These are phyloP conservation scores for Lophium mytilinum DNA, from an alignment of 495 filamentous ascomycete genomes.

Conservation along the genomic window DNA sequence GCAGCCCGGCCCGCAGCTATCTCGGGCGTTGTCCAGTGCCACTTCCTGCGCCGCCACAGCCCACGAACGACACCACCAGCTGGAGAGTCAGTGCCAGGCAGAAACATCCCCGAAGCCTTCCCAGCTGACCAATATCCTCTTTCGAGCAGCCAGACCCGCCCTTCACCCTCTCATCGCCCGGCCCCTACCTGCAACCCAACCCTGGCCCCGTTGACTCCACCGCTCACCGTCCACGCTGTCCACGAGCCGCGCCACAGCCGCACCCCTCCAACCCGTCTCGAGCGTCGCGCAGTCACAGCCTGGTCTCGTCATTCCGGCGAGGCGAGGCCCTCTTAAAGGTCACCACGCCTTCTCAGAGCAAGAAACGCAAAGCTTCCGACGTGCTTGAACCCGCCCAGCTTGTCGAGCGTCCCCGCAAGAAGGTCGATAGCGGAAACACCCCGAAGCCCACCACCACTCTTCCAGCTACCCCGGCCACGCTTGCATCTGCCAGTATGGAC, in stretches of 20 bases:
- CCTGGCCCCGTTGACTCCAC: neutral
- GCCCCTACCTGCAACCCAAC: neutral
- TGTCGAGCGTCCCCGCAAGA: slow-evolving; percentile 43
- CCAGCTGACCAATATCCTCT: slow-evolving; percentile 1
- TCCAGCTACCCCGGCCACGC: slow-evolving; percentile 56
- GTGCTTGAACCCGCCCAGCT: slow-evolving; percentile 25
- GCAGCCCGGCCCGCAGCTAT: no score
- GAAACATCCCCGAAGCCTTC: neutral
- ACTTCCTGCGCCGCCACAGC: no score
- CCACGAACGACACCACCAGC: neutral
- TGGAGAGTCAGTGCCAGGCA: no score
- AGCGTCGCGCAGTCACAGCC: slow-evolving; percentile 3
- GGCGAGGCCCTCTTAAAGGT: slow-evolving; percentile 12
- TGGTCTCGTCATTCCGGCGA: slow-evolving; percentile 33
- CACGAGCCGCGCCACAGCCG: neutral
- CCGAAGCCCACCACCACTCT: slow-evolving; percentile 24
- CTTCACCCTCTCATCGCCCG: neutral
- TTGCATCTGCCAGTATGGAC: slow-evolving; percentile 66
- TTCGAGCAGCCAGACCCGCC: neutral
- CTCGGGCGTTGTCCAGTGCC: no score
- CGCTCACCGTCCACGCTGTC: slow-evolving; percentile 3
- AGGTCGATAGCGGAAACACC: slow-evolving; percentile 37
- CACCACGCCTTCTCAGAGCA: slow-evolving; percentile 62
- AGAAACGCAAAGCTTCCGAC: slow-evolving; percentile 77
- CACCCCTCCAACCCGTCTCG: slow-evolving; percentile 1